Percentiles rank a stretch among this genome's conserved stretches.
phyloP scores from a whole-genome alignment of 331 rosid species.

The Stylosanthes scabra region DNA sequence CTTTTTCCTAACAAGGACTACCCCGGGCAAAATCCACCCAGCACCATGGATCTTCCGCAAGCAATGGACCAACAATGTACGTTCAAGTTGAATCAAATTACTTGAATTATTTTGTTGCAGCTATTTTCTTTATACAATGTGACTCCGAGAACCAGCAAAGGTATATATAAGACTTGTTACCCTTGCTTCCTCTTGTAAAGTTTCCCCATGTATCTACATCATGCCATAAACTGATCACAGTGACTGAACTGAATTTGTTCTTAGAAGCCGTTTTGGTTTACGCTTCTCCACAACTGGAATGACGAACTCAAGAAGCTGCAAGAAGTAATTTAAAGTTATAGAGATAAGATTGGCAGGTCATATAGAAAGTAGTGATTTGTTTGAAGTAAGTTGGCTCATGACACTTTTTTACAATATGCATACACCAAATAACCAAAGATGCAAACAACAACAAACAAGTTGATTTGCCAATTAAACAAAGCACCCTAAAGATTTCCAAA shows the following conservation, averaged over 20 bases:
- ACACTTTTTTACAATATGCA: not conserved
- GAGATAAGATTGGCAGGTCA: constrained; percentile 17
- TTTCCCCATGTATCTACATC: constrained; percentile 46
- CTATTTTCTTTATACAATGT: constrained; percentile 40
- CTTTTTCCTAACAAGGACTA: constrained; percentile 31
- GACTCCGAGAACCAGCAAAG: constrained; percentile 35
- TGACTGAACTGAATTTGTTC: constrained; percentile 44
- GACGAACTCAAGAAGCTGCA: constrained; percentile 44
- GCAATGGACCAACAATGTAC: constrained; percentile 26
- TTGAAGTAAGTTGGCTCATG: not conserved
- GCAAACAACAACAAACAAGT: not conserved
- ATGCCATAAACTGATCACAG: constrained; percentile 34
- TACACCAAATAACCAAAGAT: constrained; percentile 22
- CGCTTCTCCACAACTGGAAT: constrained; percentile 45
- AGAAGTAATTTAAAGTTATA: constrained; percentile 1
- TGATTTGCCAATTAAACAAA: not conserved
- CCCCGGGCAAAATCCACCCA: constrained; percentile 30
- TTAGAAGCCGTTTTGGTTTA: constrained; percentile 38
- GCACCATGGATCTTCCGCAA: constrained; percentile 37
- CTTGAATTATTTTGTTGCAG: constrained; percentile 38
- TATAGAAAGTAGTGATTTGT: not conserved
- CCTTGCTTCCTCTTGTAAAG: not conserved
- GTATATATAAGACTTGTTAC: not conserved
- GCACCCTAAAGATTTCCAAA: not conserved
- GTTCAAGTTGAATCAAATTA: constrained; percentile 35